Percentiles rank a stretch among this genome's conserved stretches.
These are phyloP conservation scores for Clarireedia homoeocarpa DNA, from an alignment of 2,329 filamentous ascomycete genomes.

Conservation along the genomic window DNA sequence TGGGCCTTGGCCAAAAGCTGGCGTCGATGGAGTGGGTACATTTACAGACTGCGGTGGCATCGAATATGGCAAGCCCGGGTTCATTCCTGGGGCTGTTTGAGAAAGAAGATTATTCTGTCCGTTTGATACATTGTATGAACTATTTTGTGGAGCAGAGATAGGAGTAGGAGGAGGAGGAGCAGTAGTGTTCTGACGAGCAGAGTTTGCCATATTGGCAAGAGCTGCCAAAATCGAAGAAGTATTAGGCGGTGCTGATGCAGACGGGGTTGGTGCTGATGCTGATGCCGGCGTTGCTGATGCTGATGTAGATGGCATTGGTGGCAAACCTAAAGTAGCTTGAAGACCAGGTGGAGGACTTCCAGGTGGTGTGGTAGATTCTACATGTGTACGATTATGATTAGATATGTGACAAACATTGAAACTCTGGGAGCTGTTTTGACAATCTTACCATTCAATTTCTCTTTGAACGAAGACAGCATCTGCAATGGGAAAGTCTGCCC, in stretches of 20 bases:
- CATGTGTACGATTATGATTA: constrained; percentile 33
- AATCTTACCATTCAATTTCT: constrained; percentile 67
- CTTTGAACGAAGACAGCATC: constrained; percentile 76
- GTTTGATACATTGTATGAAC: constrained; percentile 39
- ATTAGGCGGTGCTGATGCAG: constrained; percentile 40
- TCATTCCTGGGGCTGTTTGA: constrained; percentile 25
- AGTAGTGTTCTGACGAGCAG: constrained; percentile 60
- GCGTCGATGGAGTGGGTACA: constrained; percentile 33
- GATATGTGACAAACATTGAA: constrained; percentile 18
- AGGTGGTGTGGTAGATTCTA: constrained; percentile 67
- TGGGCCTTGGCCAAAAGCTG: constrained; percentile 25
- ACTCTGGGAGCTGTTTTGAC: constrained; percentile 16
- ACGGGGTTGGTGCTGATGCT: constrained; percentile 37
- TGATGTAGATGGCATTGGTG: constrained; percentile 33
- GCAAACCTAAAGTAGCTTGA: constrained; percentile 33
- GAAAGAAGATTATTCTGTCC: constrained; percentile 33
- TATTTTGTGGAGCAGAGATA: constrained; percentile 27
- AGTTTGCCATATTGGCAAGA: constrained; percentile 57
- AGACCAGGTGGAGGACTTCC: constrained; percentile 40
- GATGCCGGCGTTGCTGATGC: constrained; percentile 28
- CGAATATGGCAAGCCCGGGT: constrained; percentile 27
- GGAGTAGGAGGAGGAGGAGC: constrained; percentile 29
- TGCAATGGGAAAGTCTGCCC: constrained; percentile 78
- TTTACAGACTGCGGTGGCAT: constrained; percentile 52
- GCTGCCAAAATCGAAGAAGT: constrained; percentile 66